Conservation (phyloP, 2,329 filamentous ascomycete species). For the Pleomassaria siparia region DNA sequence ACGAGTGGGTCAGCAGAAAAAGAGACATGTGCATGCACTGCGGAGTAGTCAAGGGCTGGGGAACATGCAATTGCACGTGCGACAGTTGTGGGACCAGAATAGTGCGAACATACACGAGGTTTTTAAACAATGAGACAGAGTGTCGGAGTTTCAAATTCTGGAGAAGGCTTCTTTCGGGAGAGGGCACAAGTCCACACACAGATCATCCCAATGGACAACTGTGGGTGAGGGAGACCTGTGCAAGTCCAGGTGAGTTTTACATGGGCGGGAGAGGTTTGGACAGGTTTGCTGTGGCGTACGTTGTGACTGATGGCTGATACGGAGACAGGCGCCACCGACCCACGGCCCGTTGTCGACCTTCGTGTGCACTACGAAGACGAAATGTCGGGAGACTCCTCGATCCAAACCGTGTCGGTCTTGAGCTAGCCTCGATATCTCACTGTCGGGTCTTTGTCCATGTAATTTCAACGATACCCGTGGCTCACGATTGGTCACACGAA, state of each 20-base stretch:
- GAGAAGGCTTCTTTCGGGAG: constrained; percentile 12
- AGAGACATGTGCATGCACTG: constrained; percentile 40
- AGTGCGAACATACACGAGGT: constrained; percentile 35
- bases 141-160: constrained; percentile 28
- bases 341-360: constrained; percentile 15
- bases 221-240: constrained; percentile 27
- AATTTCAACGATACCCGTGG: background rate
- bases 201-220: constrained; percentile 14
- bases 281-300: constrained; percentile 8
- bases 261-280: background rate
- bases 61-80: constrained; percentile 30
- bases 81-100: constrained; percentile 29
- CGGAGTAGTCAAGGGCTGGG: constrained; percentile 29
- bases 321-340: constrained; percentile 7
- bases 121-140: constrained; percentile 30
- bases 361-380: constrained; percentile 19
- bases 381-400: background rate
- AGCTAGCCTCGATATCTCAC: background rate
- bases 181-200: background rate
- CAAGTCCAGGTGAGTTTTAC: constrained; percentile 15
- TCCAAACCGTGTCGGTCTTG: background rate
- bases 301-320: constrained; percentile 13
- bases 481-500: no score
- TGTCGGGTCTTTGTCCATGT: background rate
- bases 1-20: constrained; percentile 30